These are phyloP conservation scores for Metschnikowia arizonensis DNA, from an alignment of 805 yeast genomes.

Conservation along the genomic window DNA sequence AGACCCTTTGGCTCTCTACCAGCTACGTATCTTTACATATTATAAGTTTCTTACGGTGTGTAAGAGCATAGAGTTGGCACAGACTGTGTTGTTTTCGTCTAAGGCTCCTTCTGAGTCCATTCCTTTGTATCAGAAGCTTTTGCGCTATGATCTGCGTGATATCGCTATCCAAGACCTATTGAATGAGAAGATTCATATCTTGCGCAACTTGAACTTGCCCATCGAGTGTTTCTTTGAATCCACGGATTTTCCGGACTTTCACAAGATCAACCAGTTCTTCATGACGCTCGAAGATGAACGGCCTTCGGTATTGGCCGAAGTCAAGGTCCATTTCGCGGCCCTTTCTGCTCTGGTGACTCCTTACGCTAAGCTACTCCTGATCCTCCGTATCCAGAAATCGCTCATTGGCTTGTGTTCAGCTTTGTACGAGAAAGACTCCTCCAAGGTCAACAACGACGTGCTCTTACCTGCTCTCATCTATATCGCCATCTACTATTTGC, in stretches of 20 bases:
- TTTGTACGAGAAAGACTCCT: slow-evolving; percentile 18
- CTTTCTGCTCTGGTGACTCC: slow-evolving; percentile 29
- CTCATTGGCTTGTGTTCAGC: slow-evolving; percentile 20
- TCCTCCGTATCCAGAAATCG: slow-evolving; percentile 32
- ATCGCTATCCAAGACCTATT: slow-evolving; percentile 33
- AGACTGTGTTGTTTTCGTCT: slow-evolving; percentile 26
- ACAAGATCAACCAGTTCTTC: slow-evolving; percentile 13
- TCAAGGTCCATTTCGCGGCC: slow-evolving; percentile 18
- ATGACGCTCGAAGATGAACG: slow-evolving; percentile 7
- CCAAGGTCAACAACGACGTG: slow-evolving; percentile 34
- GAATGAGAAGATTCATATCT: slow-evolving; percentile 28
- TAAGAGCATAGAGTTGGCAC: slow-evolving; percentile 34
- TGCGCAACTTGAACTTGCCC: slow-evolving; percentile 26
- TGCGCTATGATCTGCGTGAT: slow-evolving; percentile 38
- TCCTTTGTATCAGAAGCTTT: slow-evolving; percentile 36
- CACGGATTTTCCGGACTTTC: slow-evolving; percentile 9
- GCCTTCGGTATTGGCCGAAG: slow-evolving; percentile 17
- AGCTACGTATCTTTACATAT: slow-evolving; percentile 38
- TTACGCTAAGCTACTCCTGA: slow-evolving; percentile 25
- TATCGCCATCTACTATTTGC: slow-evolving; percentile 29
- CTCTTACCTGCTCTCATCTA: slow-evolving; percentile 39
- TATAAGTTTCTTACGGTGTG: slow-evolving; percentile 36
- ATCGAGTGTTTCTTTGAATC: slow-evolving; percentile 30
- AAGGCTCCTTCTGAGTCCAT: slow-evolving; percentile 25
- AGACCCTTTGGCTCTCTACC: slow-evolving; percentile 36